Evolutionary conservation across 1,139 yeast genomes (phyloP).

Genomic region (Candida dubliniensis): DNA sequence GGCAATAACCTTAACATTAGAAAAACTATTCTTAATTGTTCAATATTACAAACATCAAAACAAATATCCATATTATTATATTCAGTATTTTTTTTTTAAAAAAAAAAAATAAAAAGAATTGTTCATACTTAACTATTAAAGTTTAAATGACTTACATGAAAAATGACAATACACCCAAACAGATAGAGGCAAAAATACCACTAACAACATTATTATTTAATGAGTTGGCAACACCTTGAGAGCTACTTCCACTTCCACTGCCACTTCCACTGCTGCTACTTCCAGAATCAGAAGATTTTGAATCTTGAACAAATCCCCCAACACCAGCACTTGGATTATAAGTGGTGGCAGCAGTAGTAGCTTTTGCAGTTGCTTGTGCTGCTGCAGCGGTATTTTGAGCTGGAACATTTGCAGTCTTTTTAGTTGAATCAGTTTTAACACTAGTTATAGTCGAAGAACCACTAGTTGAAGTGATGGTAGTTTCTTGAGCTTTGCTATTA

Average conservation of each 20-base stretch:
- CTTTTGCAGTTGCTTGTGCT: constrained; percentile 8
- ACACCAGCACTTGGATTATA: constrained; percentile 23
- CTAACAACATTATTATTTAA: constrained; percentile 11
- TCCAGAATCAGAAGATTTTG: constrained; percentile 16
- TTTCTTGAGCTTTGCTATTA: constrained; percentile 6
- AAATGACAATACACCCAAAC: constrained; percentile 23
- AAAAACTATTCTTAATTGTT: too few relatives aligned
- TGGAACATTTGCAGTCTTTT: constrained; percentile 14
- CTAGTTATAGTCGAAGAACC: constrained; percentile 16
- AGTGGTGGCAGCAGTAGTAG: constrained; percentile 15
- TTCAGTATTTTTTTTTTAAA: too few relatives aligned
- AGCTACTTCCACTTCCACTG: neutral
- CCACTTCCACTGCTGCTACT: constrained; percentile 2
- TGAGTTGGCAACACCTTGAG: constrained; percentile 5
- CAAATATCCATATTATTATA: too few relatives aligned
- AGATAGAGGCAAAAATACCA: constrained; percentile 21
- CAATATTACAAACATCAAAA: too few relatives aligned
- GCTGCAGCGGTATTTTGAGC: constrained; percentile 17
- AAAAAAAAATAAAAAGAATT: too few relatives aligned
- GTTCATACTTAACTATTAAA: neutral
- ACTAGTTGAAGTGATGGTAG: constrained; percentile 14
- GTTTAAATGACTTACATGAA: constrained; percentile 13
- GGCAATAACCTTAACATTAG: too few relatives aligned
- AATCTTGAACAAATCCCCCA: constrained; percentile 40
- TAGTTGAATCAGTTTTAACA: constrained; percentile 13